Conservation (phyloP, 768 basidiomycete species). For the Tylopilus sp. region DNA sequence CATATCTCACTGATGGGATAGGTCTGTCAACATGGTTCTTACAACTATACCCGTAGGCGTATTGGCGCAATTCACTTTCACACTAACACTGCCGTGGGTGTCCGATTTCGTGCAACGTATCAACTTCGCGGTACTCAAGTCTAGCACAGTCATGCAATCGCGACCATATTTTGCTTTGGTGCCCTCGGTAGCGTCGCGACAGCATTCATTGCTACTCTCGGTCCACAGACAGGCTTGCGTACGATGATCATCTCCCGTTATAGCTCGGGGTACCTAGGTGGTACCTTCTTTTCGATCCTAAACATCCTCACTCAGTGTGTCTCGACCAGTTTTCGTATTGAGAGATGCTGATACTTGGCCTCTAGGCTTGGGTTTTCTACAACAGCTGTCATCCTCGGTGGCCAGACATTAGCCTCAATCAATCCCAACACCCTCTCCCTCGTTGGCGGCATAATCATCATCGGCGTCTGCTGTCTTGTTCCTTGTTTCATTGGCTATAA, state of each 20-base stretch:
- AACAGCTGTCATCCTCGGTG: constrained; percentile 50
- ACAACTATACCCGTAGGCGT: constrained; percentile 50
- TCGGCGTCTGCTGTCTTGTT: constrained; percentile 38
- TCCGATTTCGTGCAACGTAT: background rate
- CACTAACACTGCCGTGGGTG: constrained; percentile 44
- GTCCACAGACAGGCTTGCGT: constrained; percentile 49
- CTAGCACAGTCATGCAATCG: constrained; percentile 38
- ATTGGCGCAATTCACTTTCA: constrained; percentile 45
- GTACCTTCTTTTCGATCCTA: constrained; percentile 46
- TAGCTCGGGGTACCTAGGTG: constrained; percentile 47
- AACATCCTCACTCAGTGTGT: constrained; percentile 50
- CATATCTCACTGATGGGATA: constrained; percentile 10
- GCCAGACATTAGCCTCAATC: constrained; percentile 47
- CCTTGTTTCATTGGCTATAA: constrained; percentile 48
- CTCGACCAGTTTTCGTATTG: background rate
- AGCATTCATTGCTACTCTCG: constrained; percentile 52
- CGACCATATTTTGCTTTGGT: constrained; percentile 44
- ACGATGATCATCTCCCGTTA: constrained; percentile 53
- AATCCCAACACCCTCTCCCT: constrained; percentile 43
- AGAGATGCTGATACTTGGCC: background rate
- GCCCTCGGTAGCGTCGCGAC: constrained; percentile 40
- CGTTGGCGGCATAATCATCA: constrained; percentile 46
- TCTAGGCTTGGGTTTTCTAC: constrained; percentile 46
- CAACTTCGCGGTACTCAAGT: background rate
- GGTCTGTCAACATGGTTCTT: constrained; percentile 48